Percentiles rank a stretch among this genome's conserved stretches.
phyloP scores from a whole-genome alignment of 768 basidiomycete species.

The Leccinum variicolor region DNA sequence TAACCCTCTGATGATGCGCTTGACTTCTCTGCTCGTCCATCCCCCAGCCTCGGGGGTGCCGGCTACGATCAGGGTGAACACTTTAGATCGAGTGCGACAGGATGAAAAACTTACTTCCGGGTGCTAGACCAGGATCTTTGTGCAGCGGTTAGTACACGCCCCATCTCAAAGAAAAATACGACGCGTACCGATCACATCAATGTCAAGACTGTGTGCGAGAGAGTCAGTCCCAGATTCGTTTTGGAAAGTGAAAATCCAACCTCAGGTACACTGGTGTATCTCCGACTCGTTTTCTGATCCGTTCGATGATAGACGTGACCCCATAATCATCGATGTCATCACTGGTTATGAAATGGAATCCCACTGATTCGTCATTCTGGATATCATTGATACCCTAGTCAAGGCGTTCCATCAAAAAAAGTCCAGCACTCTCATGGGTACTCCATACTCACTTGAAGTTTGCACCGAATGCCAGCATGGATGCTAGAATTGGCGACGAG shows the following conservation, averaged over 20 bases:
- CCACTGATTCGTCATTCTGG: slow-evolving; percentile 64
- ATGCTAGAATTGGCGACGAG: slow-evolving; percentile 71
- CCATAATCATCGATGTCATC: slow-evolving; percentile 86
- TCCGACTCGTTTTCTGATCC: slow-evolving; percentile 72
- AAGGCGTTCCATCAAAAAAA: no score
- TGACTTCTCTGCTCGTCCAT: slow-evolving; percentile 81
- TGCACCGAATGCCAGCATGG: slow-evolving; percentile 85
- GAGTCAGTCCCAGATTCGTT: background rate
- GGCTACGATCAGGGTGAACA: slow-evolving; percentile 39
- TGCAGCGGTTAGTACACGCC: slow-evolving; percentile 2
- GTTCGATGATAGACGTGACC: slow-evolving; percentile 60
- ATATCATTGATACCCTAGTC: slow-evolving; percentile 32
- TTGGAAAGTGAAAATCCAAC: slow-evolving; percentile 21
- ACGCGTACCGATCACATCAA: slow-evolving; percentile 70
- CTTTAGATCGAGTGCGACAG: background rate
- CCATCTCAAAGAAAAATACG: background rate
- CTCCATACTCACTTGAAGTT: slow-evolving; percentile 47
- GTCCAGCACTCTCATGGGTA: background rate
- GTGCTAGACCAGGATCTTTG: slow-evolving; percentile 73
- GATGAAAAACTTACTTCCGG: slow-evolving; percentile 58
- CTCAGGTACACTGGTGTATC: slow-evolving; percentile 73
- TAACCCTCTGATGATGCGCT: slow-evolving; percentile 76
- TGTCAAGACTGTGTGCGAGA: slow-evolving; percentile 57
- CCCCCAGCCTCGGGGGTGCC: slow-evolving; percentile 85
- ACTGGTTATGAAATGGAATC: slow-evolving; percentile 75